A percentile compares a stretch with the other conserved stretches of the same genome.
Conservation (phyloP, 139 green algal species). For the Limnomonas spitsbergensis region DNA sequence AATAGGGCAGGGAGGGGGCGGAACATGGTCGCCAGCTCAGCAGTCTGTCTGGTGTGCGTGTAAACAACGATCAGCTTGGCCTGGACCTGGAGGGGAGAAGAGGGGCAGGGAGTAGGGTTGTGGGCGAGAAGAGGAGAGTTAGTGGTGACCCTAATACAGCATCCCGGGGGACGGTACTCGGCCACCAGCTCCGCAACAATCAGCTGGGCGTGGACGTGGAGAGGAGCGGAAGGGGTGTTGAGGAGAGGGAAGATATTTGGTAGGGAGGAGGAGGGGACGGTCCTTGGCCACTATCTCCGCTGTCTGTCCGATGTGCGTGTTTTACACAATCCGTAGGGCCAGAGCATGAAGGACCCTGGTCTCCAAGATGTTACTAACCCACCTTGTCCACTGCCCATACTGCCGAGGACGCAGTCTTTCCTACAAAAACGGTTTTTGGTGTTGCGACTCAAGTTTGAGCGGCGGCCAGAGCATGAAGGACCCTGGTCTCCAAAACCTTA, state of each 20-base stretch:
- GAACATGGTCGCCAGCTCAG: conserved; percentile 85
- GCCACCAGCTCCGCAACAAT: conserved; percentile 81
- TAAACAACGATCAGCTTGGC: conserved; percentile 75
- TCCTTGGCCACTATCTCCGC: conserved; percentile 86
- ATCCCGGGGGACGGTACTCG: conserved; percentile 82
- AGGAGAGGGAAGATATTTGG: neutral
- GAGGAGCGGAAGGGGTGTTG: neutral
- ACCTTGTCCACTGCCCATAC: too few relatives aligned
- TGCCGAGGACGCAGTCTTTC: too few relatives aligned
- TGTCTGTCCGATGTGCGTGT: conserved; percentile 75
- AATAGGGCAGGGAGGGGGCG: conserved; percentile 80
- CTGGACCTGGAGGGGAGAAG: conserved; percentile 9
- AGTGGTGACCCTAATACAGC: too few relatives aligned
- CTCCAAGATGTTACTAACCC: too few relatives aligned
- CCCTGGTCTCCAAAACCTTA: too few relatives aligned
- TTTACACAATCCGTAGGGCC: conserved; percentile 70
- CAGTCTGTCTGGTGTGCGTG: conserved; percentile 74
- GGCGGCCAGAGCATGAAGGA: too few relatives aligned
- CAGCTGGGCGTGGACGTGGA: conserved; percentile 35
- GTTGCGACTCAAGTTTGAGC: too few relatives aligned
- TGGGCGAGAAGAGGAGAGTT: too few relatives aligned
- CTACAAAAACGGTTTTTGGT: too few relatives aligned
- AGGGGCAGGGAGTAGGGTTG: too few relatives aligned
- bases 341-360: conserved; percentile 14
- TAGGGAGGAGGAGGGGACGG: conserved; percentile 73